Evolutionary conservation across 2,329 filamentous ascomycete genomes (phyloP).

Genomic region (Clonostachys chloroleuca): DNA sequence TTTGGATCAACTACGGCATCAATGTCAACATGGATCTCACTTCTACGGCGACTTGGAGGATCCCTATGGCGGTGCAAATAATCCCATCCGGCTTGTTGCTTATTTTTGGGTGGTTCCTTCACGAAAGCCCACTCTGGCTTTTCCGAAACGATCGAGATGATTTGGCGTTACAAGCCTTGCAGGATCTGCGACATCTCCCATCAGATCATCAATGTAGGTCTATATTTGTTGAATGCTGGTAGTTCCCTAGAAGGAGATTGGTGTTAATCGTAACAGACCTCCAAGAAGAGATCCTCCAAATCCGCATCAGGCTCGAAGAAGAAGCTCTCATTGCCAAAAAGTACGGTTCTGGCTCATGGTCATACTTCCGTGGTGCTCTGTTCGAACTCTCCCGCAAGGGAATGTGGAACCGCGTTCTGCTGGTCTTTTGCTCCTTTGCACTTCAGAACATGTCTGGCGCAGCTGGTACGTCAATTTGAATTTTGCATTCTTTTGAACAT

Average conservation of each 20-base stretch:
- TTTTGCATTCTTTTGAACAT: neutral
- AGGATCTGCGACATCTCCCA: constrained; percentile 37
- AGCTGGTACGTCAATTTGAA: constrained; percentile 14
- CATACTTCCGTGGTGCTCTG: constrained; percentile 25
- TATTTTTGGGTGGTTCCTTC: constrained; percentile 35
- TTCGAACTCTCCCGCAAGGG: constrained; percentile 27
- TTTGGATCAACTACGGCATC: constrained; percentile 43
- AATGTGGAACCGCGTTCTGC: constrained; percentile 30
- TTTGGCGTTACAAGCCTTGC: constrained; percentile 20
- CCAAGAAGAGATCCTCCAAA: constrained; percentile 42
- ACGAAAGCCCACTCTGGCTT: constrained; percentile 34
- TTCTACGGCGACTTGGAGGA: constrained; percentile 33
- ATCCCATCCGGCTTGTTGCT: constrained; percentile 37
- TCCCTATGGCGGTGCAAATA: constrained; percentile 42
- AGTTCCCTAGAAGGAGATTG: neutral
- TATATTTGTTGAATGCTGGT: neutral
- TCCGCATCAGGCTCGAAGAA: constrained; percentile 26
- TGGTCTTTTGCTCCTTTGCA: constrained; percentile 29
- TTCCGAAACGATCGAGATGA: constrained; percentile 25
- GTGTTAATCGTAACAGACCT: constrained; percentile 20
- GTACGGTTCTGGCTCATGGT: constrained; percentile 23
- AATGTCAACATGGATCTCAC: constrained; percentile 27
- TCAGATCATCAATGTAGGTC: constrained; percentile 24
- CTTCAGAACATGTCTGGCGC: constrained; percentile 34
- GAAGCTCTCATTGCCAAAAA: constrained; percentile 21